phyloP scores from a whole-genome alignment of 1,139 yeast genomes.

The Trichomonascaceae sp. region DNA sequence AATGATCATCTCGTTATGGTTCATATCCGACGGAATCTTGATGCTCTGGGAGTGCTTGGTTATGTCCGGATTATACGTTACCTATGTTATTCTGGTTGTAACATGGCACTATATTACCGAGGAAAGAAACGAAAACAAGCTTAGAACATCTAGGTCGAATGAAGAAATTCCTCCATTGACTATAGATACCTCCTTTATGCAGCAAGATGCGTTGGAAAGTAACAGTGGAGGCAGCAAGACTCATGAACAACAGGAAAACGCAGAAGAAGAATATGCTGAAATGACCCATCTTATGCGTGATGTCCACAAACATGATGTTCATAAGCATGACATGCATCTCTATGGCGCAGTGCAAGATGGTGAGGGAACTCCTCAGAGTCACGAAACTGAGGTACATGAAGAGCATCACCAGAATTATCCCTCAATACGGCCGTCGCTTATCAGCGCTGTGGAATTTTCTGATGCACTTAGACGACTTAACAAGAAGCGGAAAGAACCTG shows the following conservation, averaged over 20 bases:
- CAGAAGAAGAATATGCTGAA: conserved; percentile 26
- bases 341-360: not conserved
- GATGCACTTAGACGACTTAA: conserved; percentile 13
- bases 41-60: conserved; percentile 41
- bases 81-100: conserved; percentile 47
- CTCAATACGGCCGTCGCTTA: conserved; percentile 39
- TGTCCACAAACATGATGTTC: conserved; percentile 12
- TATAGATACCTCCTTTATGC: not conserved
- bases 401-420: conserved; percentile 12
- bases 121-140: not conserved
- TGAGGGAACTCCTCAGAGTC: not conserved
- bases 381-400: not conserved
- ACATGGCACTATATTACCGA: conserved; percentile 9
- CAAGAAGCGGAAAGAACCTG: not conserved
- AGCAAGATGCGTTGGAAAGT: not conserved
- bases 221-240: not conserved
- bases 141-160: not conserved
- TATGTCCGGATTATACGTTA: conserved; percentile 45
- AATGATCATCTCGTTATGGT: conserved; percentile 37
- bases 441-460: conserved; percentile 40
- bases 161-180: not conserved
- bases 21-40: conserved; percentile 43
- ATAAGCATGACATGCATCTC: not conserved
- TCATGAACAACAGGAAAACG: conserved; percentile 9
- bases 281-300: conserved; percentile 27